Base-by-base conservation (phyloP, 768 basidiomycete genomes). In the Leccinum uliginosum region DNA sequence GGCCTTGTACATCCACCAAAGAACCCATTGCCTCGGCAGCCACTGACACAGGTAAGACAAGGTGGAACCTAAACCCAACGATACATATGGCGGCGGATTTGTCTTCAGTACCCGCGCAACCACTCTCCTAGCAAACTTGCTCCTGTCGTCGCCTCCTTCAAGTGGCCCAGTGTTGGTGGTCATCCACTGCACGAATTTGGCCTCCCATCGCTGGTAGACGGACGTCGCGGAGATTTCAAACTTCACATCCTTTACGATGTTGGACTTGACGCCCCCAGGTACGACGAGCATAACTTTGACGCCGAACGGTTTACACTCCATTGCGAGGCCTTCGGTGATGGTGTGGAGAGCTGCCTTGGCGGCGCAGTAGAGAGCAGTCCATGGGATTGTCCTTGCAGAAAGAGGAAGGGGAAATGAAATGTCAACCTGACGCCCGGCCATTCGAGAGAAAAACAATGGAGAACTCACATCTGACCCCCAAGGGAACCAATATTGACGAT, bases 401-500 rank as follows among this genome's bases (percentile, higher is more conserved):
- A 38, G 17, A 38, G 19, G 19, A 43, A 43, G 19, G 43, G 21
- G 40, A 44, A 29, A 29, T 14, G 40, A 44, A 29, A 29, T 14
- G 45, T 50, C 26, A 56, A 55, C 44, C 57, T 48, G 44, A 48
- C 57, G 29, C 40, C 21, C 14, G 3, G 34, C 35, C 19, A 12
- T 51, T 53, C 23, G 8, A 40, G 38, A 40, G 38, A n/a, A 26
- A 43, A 14, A 53, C n/a, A 34, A 6, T 4, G 17, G 6, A 9
- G 23, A 38, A 34, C 83, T 64, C 66, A 87, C 86, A 80, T 71
- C 29, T 83, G 75, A 4, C 81, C 89, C 30, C 76, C 80, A 52
- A 91, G 64, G 3, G 88, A 90, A 11, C 89, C 87, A 21, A 91
- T 79, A 58, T 89, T 91, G 34, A 93, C 78, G 55, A 93, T 82